phyloP scores from a whole-genome alignment of 2,329 filamentous ascomycete genomes.

The Lasiodiplodia theobromae region DNA sequence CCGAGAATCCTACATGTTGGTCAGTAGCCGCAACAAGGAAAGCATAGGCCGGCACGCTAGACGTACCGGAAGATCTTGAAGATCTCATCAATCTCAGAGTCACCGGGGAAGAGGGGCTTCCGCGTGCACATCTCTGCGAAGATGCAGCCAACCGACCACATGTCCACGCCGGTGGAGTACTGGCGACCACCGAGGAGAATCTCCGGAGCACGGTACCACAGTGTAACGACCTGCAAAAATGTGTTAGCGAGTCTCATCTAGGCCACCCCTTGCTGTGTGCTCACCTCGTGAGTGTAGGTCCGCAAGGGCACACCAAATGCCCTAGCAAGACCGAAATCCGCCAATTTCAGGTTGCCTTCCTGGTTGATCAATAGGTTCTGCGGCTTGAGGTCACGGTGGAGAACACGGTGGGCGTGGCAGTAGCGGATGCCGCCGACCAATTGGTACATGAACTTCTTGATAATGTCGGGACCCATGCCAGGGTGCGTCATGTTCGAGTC shows the following conservation, averaged over 20 bases:
- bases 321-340: conserved; percentile 87
- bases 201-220: conserved; percentile 92
- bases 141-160: conserved; percentile 95
- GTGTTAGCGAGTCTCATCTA: conserved; percentile 32
- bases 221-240: conserved; percentile 73
- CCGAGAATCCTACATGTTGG: conserved; percentile 65
- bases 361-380: conserved; percentile 88
- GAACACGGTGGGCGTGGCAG: conserved; percentile 86
- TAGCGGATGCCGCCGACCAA: conserved; percentile 84
- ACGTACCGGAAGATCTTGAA: conserved; percentile 90
- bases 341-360: conserved; percentile 87
- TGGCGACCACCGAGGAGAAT: conserved; percentile 89
- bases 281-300: conserved; percentile 88
- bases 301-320: conserved; percentile 90
- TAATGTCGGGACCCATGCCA: conserved; percentile 78
- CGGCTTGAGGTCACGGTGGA: conserved; percentile 89
- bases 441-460: conserved; percentile 93
- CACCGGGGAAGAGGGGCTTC: conserved; percentile 90
- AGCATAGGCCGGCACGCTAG: not conserved
- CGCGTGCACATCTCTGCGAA: conserved; percentile 97
- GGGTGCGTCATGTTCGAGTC: conserved; percentile 74
- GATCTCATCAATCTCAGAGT: conserved; percentile 92
- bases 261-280: not conserved
- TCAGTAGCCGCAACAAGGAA: conserved; percentile 12
- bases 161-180: conserved; percentile 93